phyloP scores from a whole-genome alignment of 345 rosid genomes.

The Aquilaria yunnanensis region DNA sequence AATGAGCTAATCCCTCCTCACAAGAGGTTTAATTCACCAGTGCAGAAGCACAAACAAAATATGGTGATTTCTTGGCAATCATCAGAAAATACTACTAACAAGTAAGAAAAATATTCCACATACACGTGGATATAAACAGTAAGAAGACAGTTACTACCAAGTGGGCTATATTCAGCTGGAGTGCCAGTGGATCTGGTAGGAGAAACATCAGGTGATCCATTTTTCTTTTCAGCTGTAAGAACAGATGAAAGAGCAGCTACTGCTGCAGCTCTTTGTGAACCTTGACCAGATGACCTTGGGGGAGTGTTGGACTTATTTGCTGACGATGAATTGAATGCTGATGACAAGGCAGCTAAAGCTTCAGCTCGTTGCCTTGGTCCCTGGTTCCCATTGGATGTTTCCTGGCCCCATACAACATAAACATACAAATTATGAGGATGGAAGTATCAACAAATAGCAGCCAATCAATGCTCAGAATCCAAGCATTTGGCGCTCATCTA shows the following conservation, averaged over 20 bases:
- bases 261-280: constrained; percentile 95
- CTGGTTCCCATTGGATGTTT: constrained; percentile 55
- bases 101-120: constrained; percentile 7
- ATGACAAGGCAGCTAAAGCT: constrained; percentile 80
- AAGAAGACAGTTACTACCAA: constrained; percentile 20
- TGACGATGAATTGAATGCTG: constrained; percentile 66
- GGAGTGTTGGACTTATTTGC: constrained; percentile 31
- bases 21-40: neutral
- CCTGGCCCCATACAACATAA: constrained; percentile 31
- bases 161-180: constrained; percentile 29
- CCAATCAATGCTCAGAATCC: neutral
- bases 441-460: neutral
- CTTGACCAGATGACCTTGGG: constrained; percentile 41
- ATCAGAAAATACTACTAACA: neutral
- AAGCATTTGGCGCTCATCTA: no score
- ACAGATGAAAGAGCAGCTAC: constrained; percentile 90
- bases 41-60: neutral
- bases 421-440: no score
- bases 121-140: neutral
- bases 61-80: constrained; percentile 2
- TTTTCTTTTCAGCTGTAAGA: constrained; percentile 59
- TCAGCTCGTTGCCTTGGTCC: constrained; percentile 77
- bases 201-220: constrained; percentile 54
- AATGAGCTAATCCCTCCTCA: no score
- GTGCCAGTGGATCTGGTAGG: constrained; percentile 43